These are phyloP conservation scores for Acarospora socialis DNA, from an alignment of 2,329 filamentous ascomycete genomes.

Conservation along the genomic window DNA sequence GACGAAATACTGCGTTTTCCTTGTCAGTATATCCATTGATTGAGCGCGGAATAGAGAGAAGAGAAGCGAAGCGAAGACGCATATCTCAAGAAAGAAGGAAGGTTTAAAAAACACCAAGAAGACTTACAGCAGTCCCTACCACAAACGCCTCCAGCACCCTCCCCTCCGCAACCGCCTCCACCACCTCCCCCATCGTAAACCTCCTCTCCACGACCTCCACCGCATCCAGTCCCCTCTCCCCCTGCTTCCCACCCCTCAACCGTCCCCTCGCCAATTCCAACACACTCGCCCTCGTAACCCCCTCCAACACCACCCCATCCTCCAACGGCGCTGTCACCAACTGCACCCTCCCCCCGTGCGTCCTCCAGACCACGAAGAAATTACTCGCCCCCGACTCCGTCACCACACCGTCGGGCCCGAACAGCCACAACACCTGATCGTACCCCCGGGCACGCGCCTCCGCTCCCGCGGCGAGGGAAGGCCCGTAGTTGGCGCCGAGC, in stretches of 20 bases:
- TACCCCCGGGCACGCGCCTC: slow-evolving; percentile 62
- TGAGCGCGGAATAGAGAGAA: too few species aligned
- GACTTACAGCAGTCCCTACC: slow-evolving; percentile 66
- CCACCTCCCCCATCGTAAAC: slow-evolving; percentile 67
- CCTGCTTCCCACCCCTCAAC: slow-evolving; percentile 33
- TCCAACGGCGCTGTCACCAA: slow-evolving; percentile 73
- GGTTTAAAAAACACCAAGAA: too few species aligned
- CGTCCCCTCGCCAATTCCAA: slow-evolving; percentile 56
- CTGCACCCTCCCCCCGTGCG: slow-evolving; percentile 48
- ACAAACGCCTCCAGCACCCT: slow-evolving; percentile 74
- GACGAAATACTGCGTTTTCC: slow-evolving; percentile 48
- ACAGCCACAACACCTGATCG: slow-evolving; percentile 89
- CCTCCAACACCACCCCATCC: slow-evolving; percentile 72
- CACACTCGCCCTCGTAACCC: slow-evolving; percentile 71
- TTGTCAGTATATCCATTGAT: too few species aligned
- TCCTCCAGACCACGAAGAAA: slow-evolving; percentile 74
- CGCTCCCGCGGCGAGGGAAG: slow-evolving; percentile 60
- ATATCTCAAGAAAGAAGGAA: too few species aligned
- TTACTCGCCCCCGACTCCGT: slow-evolving; percentile 88
- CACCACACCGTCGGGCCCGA: slow-evolving; percentile 60
- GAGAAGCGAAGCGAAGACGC: too few species aligned
- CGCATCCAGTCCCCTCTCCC: slow-evolving; percentile 50
- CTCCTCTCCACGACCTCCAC: slow-evolving; percentile 70
- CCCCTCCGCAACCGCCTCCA: slow-evolving; percentile 58
- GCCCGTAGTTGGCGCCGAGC: slow-evolving; percentile 87